Evolutionary conservation across 306 rosid species (phyloP), one percentile per base, ranked within the genome.

Genomic region (Lupinus albus): DNA sequence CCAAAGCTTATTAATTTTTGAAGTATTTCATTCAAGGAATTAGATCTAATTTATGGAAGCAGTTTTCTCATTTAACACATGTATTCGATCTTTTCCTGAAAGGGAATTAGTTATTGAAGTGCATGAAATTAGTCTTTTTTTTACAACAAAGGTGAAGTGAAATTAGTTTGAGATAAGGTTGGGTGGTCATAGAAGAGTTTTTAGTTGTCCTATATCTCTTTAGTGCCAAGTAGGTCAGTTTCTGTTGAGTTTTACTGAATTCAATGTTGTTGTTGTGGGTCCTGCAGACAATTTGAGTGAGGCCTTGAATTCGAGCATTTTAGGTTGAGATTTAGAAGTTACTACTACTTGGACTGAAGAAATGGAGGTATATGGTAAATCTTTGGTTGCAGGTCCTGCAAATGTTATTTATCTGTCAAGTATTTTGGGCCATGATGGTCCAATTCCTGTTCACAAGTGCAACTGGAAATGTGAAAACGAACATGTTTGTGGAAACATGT

Each of bases 391-490:
- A 55, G 90, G 83, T 79, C 94, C 96, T 74, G 85, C 95, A 67
- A 90, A 90, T 54, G 96, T 94, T 76, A 88, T 94, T 74, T 94
- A 77, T 83, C 96, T 94, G 84, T 90, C 99, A 28, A 94, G 87
- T 74, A 90, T 90, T 72, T 81, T 94, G 87, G 97, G 96, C 76
- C 77, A 79, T 61, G 97, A 90, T 64, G 99, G 86, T 78, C 78
- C 81, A 8, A 50, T 30, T 71, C 64, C 83, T 33, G 86, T 77
- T 70, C 99, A 94, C 90, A 94, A 85, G 81, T 94, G 97, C 75
- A 88, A 94, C 83, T 85, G 92, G 91, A 94, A 90, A 77, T 94
- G 99, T 79, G 75, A 86, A 79, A 94, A 94, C 8, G 99, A 94
- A 71, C 90, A 82, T 78, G 87, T 94, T 51, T 90, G 90, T 52